Percentiles rank a stretch among this genome's conserved stretches.
Conservation (phyloP, 257 asterid species). For the Ilex aquifolium region DNA sequence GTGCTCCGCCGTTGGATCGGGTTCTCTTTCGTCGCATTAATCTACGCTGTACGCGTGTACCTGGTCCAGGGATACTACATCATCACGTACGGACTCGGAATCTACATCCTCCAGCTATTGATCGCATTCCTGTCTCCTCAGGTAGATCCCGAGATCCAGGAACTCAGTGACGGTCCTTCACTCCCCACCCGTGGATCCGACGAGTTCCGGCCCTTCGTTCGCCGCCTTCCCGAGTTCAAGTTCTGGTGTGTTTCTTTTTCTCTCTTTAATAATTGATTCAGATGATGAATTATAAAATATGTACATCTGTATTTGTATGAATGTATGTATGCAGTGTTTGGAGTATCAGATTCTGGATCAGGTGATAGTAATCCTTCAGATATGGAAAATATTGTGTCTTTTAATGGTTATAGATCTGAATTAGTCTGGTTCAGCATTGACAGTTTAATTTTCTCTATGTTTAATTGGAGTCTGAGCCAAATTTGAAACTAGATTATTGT, state of each 20-base stretch:
- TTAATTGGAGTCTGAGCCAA: too few relatives aligned
- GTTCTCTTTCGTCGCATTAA: slow-evolving; percentile 42
- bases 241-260: slow-evolving; percentile 52
- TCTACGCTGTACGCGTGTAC: slow-evolving; percentile 73
- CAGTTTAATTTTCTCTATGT: too few relatives aligned
- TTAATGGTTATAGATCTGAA: too few relatives aligned
- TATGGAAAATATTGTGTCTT: too few relatives aligned
- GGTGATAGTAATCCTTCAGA: background rate
- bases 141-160: slow-evolving; percentile 94
- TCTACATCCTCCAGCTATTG: slow-evolving; percentile 81
- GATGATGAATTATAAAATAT: too few relatives aligned
- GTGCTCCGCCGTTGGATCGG: slow-evolving; percentile 82
- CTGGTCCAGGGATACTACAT: slow-evolving; percentile 79
- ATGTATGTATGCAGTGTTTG: slow-evolving; percentile 1
- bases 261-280: too few relatives aligned
- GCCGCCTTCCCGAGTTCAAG: slow-evolving; percentile 96
- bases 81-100: slow-evolving; percentile 87
- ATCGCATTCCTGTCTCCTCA: slow-evolving; percentile 94
- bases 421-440: too few relatives aligned
- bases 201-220: slow-evolving; percentile 98
- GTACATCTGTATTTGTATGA: background rate
- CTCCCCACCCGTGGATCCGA: slow-evolving; percentile 94
- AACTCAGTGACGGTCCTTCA: slow-evolving; percentile 41
- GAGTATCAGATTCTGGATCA: background rate
- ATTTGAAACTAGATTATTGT: too few relatives aligned